Evolutionary conservation across 2,329 filamentous ascomycete genomes (phyloP).

Genomic region (Aspergillus sp.): DNA sequence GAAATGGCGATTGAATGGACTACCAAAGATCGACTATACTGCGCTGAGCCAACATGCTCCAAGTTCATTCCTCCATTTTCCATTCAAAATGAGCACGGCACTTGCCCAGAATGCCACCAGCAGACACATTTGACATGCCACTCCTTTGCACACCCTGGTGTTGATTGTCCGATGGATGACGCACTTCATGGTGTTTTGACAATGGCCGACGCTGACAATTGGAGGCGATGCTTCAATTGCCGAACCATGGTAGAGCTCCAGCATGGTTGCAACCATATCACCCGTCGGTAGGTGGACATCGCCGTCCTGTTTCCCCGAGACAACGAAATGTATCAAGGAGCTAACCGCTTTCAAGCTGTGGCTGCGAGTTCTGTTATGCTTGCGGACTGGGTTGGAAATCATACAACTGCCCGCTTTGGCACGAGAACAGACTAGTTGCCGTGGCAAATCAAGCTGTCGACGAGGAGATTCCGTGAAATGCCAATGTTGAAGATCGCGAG

Average conservation of each 20-base stretch:
- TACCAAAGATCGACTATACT: conserved; percentile 12
- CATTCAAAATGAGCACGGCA: conserved; percentile 7
- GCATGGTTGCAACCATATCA: conserved; percentile 13
- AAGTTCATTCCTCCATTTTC: conserved; percentile 12
- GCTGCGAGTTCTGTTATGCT: conserved; percentile 7
- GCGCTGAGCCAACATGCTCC: conserved; percentile 13
- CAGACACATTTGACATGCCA: conserved; percentile 11
- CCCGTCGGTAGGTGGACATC: conserved; percentile 8
- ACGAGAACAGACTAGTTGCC: conserved; percentile 4
- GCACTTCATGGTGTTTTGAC: conserved; percentile 6
- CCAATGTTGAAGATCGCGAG: not conserved
- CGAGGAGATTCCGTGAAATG: conserved; percentile 5
- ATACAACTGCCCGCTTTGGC: conserved; percentile 7
- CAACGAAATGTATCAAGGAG: not conserved
- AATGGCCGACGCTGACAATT: conserved; percentile 5
- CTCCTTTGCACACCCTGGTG: conserved; percentile 9
- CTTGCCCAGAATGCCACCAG: conserved; percentile 8
- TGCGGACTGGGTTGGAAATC: conserved; percentile 5
- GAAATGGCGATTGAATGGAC: conserved; percentile 11
- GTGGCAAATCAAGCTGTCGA: conserved; percentile 3
- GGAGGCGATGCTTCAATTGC: conserved; percentile 11
- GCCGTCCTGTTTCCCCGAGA: not conserved
- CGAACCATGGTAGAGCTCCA: conserved; percentile 10
- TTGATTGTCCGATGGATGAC: conserved; percentile 12
- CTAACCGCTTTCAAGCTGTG: conserved; percentile 4